Evolutionary conservation across 768 basidiomycete species (phyloP).

Genomic region (Pleurotus salmoneostramineus): DNA sequence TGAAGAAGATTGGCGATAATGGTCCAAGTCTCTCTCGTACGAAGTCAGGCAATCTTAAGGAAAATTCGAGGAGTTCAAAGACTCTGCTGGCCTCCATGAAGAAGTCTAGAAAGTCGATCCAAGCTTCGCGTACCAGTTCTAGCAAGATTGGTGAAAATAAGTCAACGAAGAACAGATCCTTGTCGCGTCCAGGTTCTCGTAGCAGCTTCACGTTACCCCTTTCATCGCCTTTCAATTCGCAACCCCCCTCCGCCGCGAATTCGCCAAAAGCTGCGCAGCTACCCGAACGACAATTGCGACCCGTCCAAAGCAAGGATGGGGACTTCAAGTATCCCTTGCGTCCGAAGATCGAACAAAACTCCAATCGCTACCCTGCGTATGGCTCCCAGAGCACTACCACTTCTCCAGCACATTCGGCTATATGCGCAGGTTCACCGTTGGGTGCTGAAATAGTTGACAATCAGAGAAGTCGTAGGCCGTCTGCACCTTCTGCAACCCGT

Average conservation of each 20-base stretch:
- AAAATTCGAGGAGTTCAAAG: background rate
- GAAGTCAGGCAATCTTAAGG: constrained; percentile 1
- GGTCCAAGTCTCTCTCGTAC: background rate
- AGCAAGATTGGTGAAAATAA: background rate
- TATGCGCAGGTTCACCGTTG: background rate
- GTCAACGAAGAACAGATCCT: background rate
- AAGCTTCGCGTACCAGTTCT: background rate
- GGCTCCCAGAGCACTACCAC: background rate
- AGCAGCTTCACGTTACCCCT: background rate
- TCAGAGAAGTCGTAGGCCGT: background rate
- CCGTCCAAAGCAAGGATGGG: background rate
- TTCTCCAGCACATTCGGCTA: constrained; percentile 6
- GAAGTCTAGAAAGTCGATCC: background rate
- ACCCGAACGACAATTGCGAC: background rate
- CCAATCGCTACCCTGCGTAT: background rate
- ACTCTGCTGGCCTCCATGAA: background rate
- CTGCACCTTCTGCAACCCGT: constrained; percentile 4
- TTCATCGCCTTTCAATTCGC: constrained; percentile 1
- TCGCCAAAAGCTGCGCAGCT: background rate
- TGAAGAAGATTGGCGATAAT: background rate
- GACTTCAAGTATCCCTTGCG: constrained; percentile 1
- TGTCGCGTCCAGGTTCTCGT: background rate
- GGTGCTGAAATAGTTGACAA: background rate
- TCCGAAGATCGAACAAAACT: background rate
- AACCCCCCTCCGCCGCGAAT: background rate